Percentiles rank a stretch among this genome's conserved stretches.
These are phyloP conservation scores for Articulospora tetracladia DNA, from an alignment of 495 filamentous ascomycete genomes.

Conservation along the genomic window DNA sequence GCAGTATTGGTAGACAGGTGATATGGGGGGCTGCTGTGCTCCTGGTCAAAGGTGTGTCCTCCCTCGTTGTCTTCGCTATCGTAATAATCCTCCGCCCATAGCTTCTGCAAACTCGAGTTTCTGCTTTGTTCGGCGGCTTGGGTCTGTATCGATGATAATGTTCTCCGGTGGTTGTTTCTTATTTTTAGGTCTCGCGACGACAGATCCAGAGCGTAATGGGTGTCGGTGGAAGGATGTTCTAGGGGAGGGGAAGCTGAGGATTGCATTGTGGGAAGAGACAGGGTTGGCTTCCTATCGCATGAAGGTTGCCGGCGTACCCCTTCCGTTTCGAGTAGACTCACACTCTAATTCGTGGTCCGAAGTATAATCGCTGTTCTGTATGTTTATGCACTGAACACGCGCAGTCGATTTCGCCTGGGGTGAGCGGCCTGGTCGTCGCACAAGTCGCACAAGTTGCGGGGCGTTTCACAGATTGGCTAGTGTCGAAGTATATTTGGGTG, in stretches of 20 bases:
- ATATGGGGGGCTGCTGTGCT: not conserved
- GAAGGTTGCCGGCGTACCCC: not conserved
- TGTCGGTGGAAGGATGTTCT: not conserved
- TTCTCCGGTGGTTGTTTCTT: constrained; percentile 6
- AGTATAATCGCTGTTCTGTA: not conserved
- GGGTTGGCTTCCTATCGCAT: not conserved
- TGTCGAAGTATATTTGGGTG: not conserved
- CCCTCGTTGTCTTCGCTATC: not conserved
- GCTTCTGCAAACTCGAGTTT: constrained; percentile 19
- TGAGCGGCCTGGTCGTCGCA: no score
- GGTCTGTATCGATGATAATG: not conserved
- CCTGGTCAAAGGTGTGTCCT: not conserved
- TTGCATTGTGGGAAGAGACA: not conserved
- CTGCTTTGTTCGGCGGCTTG: not conserved
- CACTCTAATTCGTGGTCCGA: not conserved
- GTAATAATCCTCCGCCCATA: constrained; percentile 26
- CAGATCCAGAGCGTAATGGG: not conserved
- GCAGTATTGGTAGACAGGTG: not conserved
- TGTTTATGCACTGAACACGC: not conserved
- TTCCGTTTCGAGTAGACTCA: not conserved
- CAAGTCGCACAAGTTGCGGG: no score
- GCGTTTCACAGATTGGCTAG: not conserved
- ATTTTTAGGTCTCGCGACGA: not conserved
- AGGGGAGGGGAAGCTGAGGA: not conserved
- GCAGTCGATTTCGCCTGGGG: no score